Evolutionary conservation across 441 rosid species (phyloP).

Genomic region (Omphalea diandra): DNA sequence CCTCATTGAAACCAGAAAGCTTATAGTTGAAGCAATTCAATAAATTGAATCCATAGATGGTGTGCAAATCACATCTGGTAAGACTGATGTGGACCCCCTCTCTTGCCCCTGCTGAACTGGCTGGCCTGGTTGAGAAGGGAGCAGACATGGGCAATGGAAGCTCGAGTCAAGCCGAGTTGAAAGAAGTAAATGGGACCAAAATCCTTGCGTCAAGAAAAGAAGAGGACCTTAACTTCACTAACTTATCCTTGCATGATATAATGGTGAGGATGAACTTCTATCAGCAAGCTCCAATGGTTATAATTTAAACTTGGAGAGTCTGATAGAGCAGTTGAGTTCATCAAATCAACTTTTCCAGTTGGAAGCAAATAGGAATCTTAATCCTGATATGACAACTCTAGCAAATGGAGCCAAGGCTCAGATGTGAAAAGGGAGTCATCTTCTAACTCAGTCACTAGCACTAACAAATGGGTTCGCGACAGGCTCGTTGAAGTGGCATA

Average conservation of each 20-base stretch:
- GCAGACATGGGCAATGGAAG: constrained; percentile 25
- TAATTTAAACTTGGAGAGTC: constrained; percentile 32
- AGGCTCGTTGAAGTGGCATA: constrained; percentile 66
- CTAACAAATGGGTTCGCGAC: constrained; percentile 91
- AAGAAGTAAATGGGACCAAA: constrained; percentile 50
- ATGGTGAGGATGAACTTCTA: constrained; percentile 34
- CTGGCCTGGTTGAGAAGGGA: constrained; percentile 28
- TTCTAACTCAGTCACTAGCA: constrained; percentile 31
- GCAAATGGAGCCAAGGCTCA: constrained; percentile 44
- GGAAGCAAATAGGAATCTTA: constrained; percentile 33
- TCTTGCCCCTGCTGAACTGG: constrained; percentile 24
- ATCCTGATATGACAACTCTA: constrained; percentile 15
- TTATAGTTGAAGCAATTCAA: constrained; percentile 83
- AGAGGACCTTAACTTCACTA: constrained; percentile 29
- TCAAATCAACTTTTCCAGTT: constrained; percentile 5
- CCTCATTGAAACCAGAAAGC: constrained; percentile 76
- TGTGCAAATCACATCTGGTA: constrained; percentile 23
- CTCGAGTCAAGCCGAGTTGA: constrained; percentile 20
- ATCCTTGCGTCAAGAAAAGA: constrained; percentile 27
- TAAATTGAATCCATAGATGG: constrained; percentile 58
- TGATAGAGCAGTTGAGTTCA: constrained; percentile 26
- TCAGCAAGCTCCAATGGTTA: constrained; percentile 30
- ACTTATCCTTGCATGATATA: constrained; percentile 24
- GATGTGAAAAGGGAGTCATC: constrained; percentile 27
- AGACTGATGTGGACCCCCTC: constrained; percentile 31